phyloP scores from a whole-genome alignment of 106 monocot species.

The Acanthochlamys bracteata region DNA sequence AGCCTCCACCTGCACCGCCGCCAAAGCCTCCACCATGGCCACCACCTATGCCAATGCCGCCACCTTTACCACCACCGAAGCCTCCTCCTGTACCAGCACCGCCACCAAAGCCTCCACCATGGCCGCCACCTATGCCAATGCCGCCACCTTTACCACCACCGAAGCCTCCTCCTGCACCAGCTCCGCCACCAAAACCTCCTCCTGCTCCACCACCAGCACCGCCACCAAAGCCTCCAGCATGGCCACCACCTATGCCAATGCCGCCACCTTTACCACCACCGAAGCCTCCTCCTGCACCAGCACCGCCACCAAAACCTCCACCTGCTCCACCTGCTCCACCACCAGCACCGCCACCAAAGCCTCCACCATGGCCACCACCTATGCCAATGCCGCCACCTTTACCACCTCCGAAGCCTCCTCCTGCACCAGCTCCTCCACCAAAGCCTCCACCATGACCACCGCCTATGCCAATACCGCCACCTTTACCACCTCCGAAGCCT shows the following conservation, averaged over 20 bases:
- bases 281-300: constrained; percentile 2
- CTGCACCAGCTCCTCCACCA: constrained; percentile 14
- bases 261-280: constrained; percentile 15
- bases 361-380: constrained; percentile 14
- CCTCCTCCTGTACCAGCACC: constrained; percentile 18
- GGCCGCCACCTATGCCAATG: constrained; percentile 12
- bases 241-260: constrained; percentile 1
- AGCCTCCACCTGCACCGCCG: constrained; percentile 10
- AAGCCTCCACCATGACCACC: constrained; percentile 2
- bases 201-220: constrained; percentile 11
- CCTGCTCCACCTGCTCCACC: constrained; percentile 7
- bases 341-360: constrained; percentile 8
- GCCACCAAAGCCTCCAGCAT: constrained; percentile 7
- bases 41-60: constrained; percentile 2
- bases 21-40: constrained; percentile 12
- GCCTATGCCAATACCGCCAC: constrained; percentile 11
- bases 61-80: neutral
- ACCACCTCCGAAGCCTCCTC: constrained; percentile 16
- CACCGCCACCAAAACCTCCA: neutral
- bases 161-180: constrained; percentile 8
- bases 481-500: constrained; percentile 8
- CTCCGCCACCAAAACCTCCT: neutral
- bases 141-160: constrained; percentile 13
- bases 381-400: constrained; percentile 11
- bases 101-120: constrained; percentile 14